phyloP scores from a whole-genome alignment of 441 rosid species.

The Pelargonium australe region DNA sequence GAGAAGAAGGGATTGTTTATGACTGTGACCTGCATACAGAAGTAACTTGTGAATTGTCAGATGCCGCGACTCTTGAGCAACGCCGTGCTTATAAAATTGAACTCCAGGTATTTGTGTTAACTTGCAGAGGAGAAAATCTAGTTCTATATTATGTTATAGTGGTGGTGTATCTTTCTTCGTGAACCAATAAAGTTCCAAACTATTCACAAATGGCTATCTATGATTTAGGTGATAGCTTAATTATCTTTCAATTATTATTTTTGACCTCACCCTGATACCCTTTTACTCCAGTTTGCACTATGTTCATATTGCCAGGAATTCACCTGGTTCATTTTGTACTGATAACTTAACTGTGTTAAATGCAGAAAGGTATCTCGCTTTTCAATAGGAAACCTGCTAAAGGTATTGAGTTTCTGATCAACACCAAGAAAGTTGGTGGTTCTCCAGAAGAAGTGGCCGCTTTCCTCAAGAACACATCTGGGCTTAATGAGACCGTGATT shows the following conservation, averaged over 20 bases:
- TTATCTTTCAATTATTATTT: neutral
- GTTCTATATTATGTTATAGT: neutral
- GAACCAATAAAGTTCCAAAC: neutral
- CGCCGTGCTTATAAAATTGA: slow-evolving; percentile 92
- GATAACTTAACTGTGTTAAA: slow-evolving; percentile 32
- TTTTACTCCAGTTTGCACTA: slow-evolving; percentile 7
- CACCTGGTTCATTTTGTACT: slow-evolving; percentile 21
- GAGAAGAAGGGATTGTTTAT: slow-evolving; percentile 53
- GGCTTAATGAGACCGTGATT: slow-evolving; percentile 79
- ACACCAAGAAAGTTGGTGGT: slow-evolving; percentile 60
- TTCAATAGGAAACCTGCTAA: slow-evolving; percentile 92
- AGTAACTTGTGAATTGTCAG: slow-evolving; percentile 58
- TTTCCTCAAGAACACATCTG: slow-evolving; percentile 63
- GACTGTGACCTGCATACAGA: slow-evolving; percentile 69
- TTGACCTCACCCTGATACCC: neutral
- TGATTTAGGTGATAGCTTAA: neutral
- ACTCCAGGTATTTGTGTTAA: slow-evolving; percentile 58
- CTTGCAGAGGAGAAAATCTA: neutral
- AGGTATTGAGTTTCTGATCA: slow-evolving; percentile 85
- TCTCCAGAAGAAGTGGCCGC: slow-evolving; percentile 79
- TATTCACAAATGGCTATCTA: neutral
- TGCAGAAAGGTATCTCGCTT: slow-evolving; percentile 89
- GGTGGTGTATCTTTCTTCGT: neutral
- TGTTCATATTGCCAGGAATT: slow-evolving; percentile 9
- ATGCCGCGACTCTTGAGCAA: slow-evolving; percentile 85